Percentiles rank a stretch among this genome's conserved stretches.
These are phyloP conservation scores for Carex arenaria DNA, from an alignment of 202 grass and related monocot species.

Conservation along the genomic window DNA sequence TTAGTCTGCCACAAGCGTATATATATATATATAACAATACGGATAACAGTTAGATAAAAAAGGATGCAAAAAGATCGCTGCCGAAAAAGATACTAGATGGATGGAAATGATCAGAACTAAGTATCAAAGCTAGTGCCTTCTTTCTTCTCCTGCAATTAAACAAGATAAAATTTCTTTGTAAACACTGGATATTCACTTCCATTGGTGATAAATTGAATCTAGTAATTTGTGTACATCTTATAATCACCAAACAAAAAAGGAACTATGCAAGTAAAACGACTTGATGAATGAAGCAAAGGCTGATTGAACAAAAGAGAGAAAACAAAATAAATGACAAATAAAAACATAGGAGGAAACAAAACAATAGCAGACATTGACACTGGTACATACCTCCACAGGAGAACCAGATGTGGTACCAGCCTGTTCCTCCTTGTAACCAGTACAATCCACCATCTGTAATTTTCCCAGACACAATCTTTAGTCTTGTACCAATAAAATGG, in stretches of 20 bases:
- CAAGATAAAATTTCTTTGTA: background rate
- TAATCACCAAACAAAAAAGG: background rate
- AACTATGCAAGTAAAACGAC: background rate
- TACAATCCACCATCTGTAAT: background rate
- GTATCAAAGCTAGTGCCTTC: background rate
- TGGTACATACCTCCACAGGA: background rate
- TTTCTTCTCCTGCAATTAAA: slow-evolving; percentile 1
- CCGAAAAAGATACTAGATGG: background rate
- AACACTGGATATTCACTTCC: background rate
- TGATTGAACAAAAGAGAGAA: background rate
- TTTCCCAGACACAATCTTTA: background rate
- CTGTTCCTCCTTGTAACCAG: background rate
- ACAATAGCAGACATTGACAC: background rate
- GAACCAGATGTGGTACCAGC: background rate
- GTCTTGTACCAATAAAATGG: background rate
- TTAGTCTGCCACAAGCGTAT: background rate
- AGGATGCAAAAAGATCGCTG: background rate
- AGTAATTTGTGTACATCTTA: background rate
- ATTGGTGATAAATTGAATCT: background rate
- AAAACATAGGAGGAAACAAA: background rate
- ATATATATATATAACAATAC: background rate
- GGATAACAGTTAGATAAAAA: background rate
- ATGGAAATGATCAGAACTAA: background rate
- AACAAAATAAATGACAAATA: background rate
- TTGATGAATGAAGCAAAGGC: background rate